Conservation (phyloP, 768 basidiomycete species). For the Rossbeevera mucosa region DNA sequence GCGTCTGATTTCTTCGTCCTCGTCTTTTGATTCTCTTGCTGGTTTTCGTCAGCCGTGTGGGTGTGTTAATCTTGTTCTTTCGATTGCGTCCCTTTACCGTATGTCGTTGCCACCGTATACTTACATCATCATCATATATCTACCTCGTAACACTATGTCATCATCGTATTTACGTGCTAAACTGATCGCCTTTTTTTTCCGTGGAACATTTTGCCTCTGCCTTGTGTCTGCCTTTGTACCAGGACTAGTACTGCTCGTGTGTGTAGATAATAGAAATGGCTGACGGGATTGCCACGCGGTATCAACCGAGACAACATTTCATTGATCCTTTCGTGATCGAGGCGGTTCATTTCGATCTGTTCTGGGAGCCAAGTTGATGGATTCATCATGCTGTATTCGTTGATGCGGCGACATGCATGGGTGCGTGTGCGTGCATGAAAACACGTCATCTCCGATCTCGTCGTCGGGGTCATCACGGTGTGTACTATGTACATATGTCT, state of each 20-base stretch:
- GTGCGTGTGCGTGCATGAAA: neutral
- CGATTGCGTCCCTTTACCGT: neutral
- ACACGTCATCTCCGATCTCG: neutral
- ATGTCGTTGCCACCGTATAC: constrained; percentile 10
- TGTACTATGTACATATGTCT: neutral
- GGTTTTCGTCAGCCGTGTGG: constrained; percentile 2
- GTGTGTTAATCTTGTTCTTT: constrained; percentile 23
- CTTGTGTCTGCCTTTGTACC: neutral
- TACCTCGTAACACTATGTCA: constrained; percentile 24
- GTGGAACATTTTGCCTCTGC: neutral
- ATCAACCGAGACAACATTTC: neutral
- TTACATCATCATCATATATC: constrained; percentile 17
- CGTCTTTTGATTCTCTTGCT: constrained; percentile 1
- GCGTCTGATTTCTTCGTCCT: neutral
- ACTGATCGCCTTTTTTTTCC: neutral
- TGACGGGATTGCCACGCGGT: neutral
- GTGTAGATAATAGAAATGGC: neutral
- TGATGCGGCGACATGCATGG: neutral
- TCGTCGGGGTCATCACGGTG: neutral
- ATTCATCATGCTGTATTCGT: neutral
- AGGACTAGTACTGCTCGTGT: too few relatives aligned
- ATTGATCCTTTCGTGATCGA: neutral
- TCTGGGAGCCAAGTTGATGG: neutral
- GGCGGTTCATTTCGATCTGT: neutral
- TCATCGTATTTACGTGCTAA: constrained; percentile 11